Percentiles rank a stretch among this genome's conserved stretches.
Evolutionary conservation across 164 flowering plant genomes (phyloP).

Genomic region (Vitis rotundifolia): DNA sequence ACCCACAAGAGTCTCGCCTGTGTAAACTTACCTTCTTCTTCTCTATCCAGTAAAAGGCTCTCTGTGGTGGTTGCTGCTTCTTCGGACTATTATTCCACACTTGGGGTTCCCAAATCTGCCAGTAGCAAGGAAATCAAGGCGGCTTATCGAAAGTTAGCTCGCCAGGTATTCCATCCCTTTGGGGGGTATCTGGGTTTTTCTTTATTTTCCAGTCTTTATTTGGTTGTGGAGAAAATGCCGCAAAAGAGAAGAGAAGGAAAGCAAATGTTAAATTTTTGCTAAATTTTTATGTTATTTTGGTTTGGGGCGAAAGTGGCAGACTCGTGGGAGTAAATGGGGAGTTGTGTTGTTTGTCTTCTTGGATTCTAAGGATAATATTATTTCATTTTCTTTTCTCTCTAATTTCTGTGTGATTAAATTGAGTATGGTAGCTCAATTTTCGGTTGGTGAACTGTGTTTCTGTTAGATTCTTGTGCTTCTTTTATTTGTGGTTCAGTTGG

Average conservation of each 20-base stretch:
- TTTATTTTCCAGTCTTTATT: neutral
- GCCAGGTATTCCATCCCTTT: slow-evolving; percentile 58
- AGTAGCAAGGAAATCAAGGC: slow-evolving; percentile 80
- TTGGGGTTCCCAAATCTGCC: slow-evolving; percentile 85
- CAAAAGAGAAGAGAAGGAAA: neutral
- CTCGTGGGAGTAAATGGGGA: too few species aligned
- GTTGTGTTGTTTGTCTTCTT: too few species aligned
- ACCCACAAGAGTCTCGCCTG: slow-evolving; percentile 7
- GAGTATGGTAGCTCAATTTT: too few species aligned
- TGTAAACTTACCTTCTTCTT: slow-evolving; percentile 7
- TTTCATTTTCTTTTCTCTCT: too few species aligned
- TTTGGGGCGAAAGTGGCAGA: too few species aligned
- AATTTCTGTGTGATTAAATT: too few species aligned
- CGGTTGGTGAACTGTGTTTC: too few species aligned
- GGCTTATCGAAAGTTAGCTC: slow-evolving; percentile 86
- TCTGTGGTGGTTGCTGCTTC: slow-evolving; percentile 42
- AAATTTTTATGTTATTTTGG: too few species aligned
- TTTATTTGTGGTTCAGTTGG: too few species aligned
- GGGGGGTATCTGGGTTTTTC: neutral
- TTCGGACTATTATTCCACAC: slow-evolving; percentile 86
- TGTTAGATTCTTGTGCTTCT: too few species aligned
- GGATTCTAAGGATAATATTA: too few species aligned
- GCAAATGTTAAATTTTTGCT: too few species aligned
- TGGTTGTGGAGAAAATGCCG: neutral
- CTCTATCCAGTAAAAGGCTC: slow-evolving; percentile 17